Conservation (phyloP, 305 asterid genomes). For the Fraxinus nigra region DNA sequence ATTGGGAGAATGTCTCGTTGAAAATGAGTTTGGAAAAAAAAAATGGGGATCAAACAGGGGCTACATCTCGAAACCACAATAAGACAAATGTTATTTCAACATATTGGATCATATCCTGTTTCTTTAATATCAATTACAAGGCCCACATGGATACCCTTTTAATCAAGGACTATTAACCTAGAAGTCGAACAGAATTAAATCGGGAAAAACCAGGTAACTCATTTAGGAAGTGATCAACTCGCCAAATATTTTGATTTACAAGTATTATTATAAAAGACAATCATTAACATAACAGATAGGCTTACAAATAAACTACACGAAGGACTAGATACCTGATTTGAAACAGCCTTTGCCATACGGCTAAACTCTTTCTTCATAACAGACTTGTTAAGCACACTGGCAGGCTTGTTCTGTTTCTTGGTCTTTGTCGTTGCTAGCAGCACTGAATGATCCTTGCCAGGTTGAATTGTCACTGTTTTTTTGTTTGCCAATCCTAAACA, state of each 20-base stretch:
- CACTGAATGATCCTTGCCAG: constrained; percentile 40
- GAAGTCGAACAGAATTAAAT: not conserved
- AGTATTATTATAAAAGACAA: not conserved
- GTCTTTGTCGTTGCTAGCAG: constrained; percentile 66
- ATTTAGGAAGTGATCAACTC: not conserved
- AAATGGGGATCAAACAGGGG: no score
- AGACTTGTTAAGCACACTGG: constrained; percentile 58
- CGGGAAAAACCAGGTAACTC: not conserved
- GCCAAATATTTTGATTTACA: not conserved
- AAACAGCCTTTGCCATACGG: constrained; percentile 72
- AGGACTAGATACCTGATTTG: constrained; percentile 39
- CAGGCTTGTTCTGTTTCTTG: constrained; percentile 65
- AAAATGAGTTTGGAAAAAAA: no score
- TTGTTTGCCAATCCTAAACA: constrained; percentile 62
- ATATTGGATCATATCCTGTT: not conserved
- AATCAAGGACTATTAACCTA: not conserved
- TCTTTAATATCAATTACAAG: not conserved
- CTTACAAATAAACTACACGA: not conserved
- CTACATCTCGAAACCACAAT: not conserved
- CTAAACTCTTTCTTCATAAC: constrained; percentile 65
- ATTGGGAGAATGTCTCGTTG: no score
- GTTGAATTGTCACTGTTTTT: constrained; percentile 42
- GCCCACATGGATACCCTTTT: not conserved
- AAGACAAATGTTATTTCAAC: not conserved
- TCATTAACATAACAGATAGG: not conserved